Evolutionary conservation across 2,329 filamentous ascomycete genomes (phyloP).

Genomic region (Sarocladium kiliense): DNA sequence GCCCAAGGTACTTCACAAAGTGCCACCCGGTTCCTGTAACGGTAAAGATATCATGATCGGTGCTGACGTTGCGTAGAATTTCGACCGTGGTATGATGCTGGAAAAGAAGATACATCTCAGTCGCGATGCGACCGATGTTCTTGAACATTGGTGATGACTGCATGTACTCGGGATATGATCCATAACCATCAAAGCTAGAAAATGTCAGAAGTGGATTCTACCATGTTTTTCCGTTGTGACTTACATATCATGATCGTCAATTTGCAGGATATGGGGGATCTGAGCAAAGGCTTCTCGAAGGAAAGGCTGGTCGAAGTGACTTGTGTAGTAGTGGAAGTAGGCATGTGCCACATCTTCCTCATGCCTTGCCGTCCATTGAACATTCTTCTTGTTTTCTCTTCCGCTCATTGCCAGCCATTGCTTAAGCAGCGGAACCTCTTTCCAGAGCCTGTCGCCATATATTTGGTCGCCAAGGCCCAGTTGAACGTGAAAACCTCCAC

Average conservation of each 20-base stretch:
- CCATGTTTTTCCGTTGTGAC: slow-evolving; percentile 23
- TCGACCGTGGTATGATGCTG: slow-evolving; percentile 97
- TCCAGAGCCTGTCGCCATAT: slow-evolving; percentile 93
- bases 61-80: slow-evolving; percentile 81
- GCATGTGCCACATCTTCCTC: slow-evolving; percentile 94
- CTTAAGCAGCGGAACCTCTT: slow-evolving; percentile 86
- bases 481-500: slow-evolving; percentile 91
- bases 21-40: slow-evolving; percentile 98
- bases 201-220: slow-evolving; percentile 13
- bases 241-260: slow-evolving; percentile 98
- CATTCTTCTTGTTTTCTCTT: slow-evolving; percentile 86
- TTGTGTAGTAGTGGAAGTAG: slow-evolving; percentile 98
- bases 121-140: slow-evolving; percentile 91
- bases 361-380: slow-evolving; percentile 87
- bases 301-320: slow-evolving; percentile 95
- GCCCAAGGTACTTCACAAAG: slow-evolving; percentile 94
- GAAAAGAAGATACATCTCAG: slow-evolving; percentile 97
- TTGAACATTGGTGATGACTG: slow-evolving; percentile 97
- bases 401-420: slow-evolving; percentile 94
- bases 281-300: slow-evolving; percentile 93
- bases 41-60: slow-evolving; percentile 89
- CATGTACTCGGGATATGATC: slow-evolving; percentile 97
- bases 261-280: slow-evolving; percentile 86
- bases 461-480: slow-evolving; percentile 91
- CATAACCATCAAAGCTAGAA: slow-evolving; percentile 86